Base-by-base conservation (phyloP, 2,329 filamentous ascomycete species). In the Didymella pomorum region DNA sequence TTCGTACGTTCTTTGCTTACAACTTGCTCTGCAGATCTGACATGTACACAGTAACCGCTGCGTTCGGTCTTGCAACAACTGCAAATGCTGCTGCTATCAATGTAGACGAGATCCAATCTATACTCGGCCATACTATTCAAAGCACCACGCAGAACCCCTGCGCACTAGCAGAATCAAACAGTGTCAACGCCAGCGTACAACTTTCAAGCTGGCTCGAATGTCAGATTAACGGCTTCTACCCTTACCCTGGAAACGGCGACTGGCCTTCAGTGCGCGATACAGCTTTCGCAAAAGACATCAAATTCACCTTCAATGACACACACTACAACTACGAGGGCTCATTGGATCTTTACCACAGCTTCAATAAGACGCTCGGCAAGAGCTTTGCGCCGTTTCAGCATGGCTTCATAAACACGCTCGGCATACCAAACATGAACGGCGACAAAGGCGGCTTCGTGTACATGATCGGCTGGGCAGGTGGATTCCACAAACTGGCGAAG, bases 401-500 rank as follows among this genome's bases (percentile, higher is more conserved):
- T 37, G 72, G 71, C 18, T 70, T 72, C 26, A 68, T 64, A 48
- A 70, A 65, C 20, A 67, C 66, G 1, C 59, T 73, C 4, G 71
- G 69, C 10, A 59, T 75, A 2, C 72, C 72, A 16, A 71, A 73
- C 52, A 48, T 56, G 0, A 73, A 68, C 47, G 70, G 70, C 43
- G 71, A 73, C 49, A 72, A 66, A 46, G 72, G 72, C 8, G 72
- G 72, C 16, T 68, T 72, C 26, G 71, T 73, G 21, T 75, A 74
- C 52, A 62, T 68, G 62, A 67, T 72, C 28, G 71, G 71, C 1
- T 75, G 72, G 72, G 71, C 72, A 4, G 71, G 72, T 20, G 71
- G 72, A 1, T 64, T 60, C 26, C 69, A 71, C 26, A 60, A 52
- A 8, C 33, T 63, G 5, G 56, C 60, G 7, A 64, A 70, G 51